These are phyloP conservation scores for Cryptococcus depauperatus DNA, from an alignment of 1,284 basidiomycete species.

Conservation along the genomic window DNA sequence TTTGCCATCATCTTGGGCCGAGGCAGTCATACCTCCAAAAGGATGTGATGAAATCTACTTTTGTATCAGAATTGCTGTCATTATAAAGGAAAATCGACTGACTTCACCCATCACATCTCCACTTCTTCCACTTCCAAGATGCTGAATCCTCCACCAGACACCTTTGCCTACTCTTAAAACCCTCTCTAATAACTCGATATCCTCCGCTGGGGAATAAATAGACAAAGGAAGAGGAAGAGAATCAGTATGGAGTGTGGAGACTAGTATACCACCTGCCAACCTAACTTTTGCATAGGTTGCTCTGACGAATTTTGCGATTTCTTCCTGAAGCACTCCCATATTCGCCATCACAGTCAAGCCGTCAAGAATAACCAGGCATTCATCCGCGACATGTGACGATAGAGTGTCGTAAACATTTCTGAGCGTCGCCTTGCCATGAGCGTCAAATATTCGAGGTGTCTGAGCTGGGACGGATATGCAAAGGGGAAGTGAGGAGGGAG, in stretches of 20 bases:
- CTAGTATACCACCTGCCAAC: conserved; percentile 12
- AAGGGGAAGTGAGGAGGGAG: conserved; percentile 22
- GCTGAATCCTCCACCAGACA: conserved; percentile 38
- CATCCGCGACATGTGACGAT: not conserved
- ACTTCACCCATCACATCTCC: conserved; percentile 43
- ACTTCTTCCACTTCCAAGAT: conserved; percentile 34
- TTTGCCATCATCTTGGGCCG: not conserved
- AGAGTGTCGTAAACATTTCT: conserved; percentile 23
- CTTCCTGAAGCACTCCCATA: conserved; percentile 23
- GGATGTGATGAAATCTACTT: conserved; percentile 29
- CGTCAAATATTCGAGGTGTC: conserved; percentile 20
- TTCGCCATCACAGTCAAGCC: conserved; percentile 31
- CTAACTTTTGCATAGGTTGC: conserved; percentile 18
- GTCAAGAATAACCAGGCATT: conserved; percentile 34
- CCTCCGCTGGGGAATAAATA: conserved; percentile 1
- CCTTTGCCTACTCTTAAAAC: conserved; percentile 23
- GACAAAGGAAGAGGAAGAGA: conserved; percentile 18
- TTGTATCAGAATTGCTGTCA: not conserved
- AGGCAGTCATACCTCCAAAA: conserved; percentile 1
- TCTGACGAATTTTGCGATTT: conserved; percentile 32
- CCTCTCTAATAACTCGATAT: conserved; percentile 24
- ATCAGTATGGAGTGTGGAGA: conserved; percentile 35
- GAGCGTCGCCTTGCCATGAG: conserved; percentile 14
- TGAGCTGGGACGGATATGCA: conserved; percentile 1
- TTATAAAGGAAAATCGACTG: conserved; percentile 8